Percentiles rank a stretch among this genome's conserved stretches.
phyloP scores from a whole-genome alignment of 2,329 filamentous ascomycete species.

The Aspergillus sp. region DNA sequence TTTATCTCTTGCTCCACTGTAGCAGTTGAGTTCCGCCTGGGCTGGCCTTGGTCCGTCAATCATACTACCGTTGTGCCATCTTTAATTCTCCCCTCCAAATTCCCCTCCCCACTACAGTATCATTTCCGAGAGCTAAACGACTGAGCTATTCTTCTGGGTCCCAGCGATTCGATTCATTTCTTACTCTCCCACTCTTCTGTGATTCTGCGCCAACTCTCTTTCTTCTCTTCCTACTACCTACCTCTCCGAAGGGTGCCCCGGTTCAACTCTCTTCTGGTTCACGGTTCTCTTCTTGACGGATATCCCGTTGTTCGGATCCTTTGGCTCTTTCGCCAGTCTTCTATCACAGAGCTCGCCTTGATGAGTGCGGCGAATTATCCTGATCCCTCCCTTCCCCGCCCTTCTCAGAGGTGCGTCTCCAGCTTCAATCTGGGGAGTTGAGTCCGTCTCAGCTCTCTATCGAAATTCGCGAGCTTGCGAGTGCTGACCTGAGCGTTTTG shows the following conservation, averaged over 20 bases:
- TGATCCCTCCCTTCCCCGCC: conserved; percentile 43
- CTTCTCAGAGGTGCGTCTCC: conserved; percentile 41
- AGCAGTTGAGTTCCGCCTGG: conserved; percentile 18
- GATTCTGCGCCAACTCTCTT: conserved; percentile 24
- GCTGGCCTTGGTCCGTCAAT: conserved; percentile 18
- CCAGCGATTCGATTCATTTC: conserved; percentile 25
- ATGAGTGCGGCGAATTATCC: conserved; percentile 44
- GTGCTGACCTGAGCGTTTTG: conserved; percentile 41
- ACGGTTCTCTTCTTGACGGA: conserved; percentile 21
- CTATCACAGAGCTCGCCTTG: conserved; percentile 33
- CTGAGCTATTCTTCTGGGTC: conserved; percentile 16
- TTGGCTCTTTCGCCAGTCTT: conserved; percentile 23
- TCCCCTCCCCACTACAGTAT: conserved; percentile 22
- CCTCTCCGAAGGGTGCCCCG: conserved; percentile 18
- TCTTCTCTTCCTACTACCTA: conserved; percentile 16
- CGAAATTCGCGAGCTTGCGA: conserved; percentile 27
- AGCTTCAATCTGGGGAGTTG: conserved; percentile 12
- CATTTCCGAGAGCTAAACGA: conserved; percentile 13
- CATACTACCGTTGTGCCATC: conserved; percentile 26
- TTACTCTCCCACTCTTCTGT: conserved; percentile 21
- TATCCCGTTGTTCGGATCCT: conserved; percentile 22
- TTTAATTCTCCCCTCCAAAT: conserved; percentile 19
- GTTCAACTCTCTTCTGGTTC: conserved; percentile 25
- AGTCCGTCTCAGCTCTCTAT: conserved; percentile 30
- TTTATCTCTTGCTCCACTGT: conserved; percentile 23